Conservation (phyloP, 768 basidiomycete genomes). For the Terana coerulea region DNA sequence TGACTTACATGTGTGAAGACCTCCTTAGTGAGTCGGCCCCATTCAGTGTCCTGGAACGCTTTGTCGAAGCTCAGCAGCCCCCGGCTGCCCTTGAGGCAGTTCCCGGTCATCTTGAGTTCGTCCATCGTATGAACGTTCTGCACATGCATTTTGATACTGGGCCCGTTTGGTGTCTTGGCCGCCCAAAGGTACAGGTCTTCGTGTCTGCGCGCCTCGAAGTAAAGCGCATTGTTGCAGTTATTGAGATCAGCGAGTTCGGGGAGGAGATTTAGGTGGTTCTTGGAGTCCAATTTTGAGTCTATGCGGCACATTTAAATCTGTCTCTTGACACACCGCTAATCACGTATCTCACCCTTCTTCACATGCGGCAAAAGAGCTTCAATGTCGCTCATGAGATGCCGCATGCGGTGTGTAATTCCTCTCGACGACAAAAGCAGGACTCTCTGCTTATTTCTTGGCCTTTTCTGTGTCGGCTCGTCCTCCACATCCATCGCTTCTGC, state of each 20-base stretch:
- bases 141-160: constrained; percentile 95
- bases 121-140: constrained; percentile 99
- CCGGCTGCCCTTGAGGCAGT: constrained; percentile 93
- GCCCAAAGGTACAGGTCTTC: constrained; percentile 98
- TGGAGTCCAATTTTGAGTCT: constrained; percentile 98
- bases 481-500: constrained; percentile 60
- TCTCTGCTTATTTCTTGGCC: constrained; percentile 89
- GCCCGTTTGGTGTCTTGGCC: constrained; percentile 95
- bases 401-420: constrained; percentile 93
- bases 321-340: neutral
- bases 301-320: neutral
- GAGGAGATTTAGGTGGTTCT: constrained; percentile 86
- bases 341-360: constrained; percentile 78
- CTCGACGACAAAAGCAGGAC: constrained; percentile 90
- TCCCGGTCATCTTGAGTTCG: constrained; percentile 98
- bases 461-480: constrained; percentile 39
- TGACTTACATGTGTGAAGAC: constrained; percentile 82
- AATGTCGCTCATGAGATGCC: constrained; percentile 95
- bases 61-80: constrained; percentile 92
- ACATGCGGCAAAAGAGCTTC: constrained; percentile 88
- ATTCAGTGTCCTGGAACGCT: constrained; percentile 84
- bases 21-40: constrained; percentile 86
- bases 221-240: constrained; percentile 96
- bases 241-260: constrained; percentile 97
- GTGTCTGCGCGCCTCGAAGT: constrained; percentile 94